These are phyloP conservation scores for Apiotrichum veenhuisii DNA, from an alignment of 1,284 basidiomycete genomes.

Conservation along the genomic window DNA sequence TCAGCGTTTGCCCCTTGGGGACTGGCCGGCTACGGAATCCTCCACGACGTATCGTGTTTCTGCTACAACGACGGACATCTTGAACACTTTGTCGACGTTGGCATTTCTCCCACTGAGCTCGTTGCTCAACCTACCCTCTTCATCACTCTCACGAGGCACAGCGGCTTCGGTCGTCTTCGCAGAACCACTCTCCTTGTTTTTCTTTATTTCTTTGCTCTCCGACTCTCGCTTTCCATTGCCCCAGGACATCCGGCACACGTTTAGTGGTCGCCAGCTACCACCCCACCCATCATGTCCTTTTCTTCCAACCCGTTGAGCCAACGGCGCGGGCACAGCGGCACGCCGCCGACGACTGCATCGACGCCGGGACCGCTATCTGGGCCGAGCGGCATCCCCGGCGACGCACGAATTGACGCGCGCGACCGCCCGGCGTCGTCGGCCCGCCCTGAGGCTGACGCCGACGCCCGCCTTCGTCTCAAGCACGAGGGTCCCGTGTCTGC, in stretches of 20 bases:
- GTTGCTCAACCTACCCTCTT: too few relatives aligned
- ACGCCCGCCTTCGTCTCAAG: conserved; percentile 14
- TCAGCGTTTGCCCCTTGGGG: too few relatives aligned
- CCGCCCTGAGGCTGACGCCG: conserved; percentile 19
- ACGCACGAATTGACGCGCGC: not conserved
- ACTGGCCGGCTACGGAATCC: too few relatives aligned
- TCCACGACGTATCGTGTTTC: too few relatives aligned
- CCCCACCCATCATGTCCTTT: conserved; percentile 9
- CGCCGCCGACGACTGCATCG: not conserved
- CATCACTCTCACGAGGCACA: too few relatives aligned
- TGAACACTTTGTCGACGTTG: not conserved
- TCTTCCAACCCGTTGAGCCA: conserved; percentile 6
- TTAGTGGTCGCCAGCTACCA: not conserved
- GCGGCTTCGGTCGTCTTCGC: not conserved
- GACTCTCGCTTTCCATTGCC: not conserved
- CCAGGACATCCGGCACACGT: too few relatives aligned
- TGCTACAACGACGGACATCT: too few relatives aligned
- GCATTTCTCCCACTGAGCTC: not conserved
- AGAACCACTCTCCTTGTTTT: too few relatives aligned
- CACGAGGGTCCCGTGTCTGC: conserved; percentile 7
- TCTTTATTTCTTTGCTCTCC: not conserved
- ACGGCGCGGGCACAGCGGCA: conserved; percentile 4
- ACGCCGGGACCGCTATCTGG: conserved; percentile 3
- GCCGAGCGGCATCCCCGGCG: not conserved
- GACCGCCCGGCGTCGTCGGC: not conserved